Conservation (phyloP, 176 grass and related monocot species). For the Zoysia japonica region DNA sequence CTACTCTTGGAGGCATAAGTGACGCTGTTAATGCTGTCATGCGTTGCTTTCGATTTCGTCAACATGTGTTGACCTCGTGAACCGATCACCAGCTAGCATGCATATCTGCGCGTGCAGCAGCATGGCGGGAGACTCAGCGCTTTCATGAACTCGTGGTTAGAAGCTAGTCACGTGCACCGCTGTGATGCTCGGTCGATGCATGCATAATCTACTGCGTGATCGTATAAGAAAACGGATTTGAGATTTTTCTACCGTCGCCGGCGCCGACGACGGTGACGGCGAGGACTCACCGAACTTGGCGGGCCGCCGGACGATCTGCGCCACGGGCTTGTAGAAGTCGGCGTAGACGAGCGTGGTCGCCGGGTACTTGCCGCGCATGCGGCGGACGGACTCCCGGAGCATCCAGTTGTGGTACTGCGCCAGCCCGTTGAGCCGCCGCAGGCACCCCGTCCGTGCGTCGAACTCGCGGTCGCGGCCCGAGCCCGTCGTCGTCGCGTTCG, state of each 20-base stretch:
- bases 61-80: slow-evolving; percentile 32
- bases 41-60: not conserved
- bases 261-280: too few relatives aligned
- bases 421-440: slow-evolving; percentile 53
- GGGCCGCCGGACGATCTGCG: slow-evolving; percentile 28
- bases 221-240: not conserved
- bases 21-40: not conserved
- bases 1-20: not conserved
- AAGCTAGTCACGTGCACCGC: not conserved
- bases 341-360: slow-evolving; percentile 40
- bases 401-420: slow-evolving; percentile 56
- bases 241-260: too few relatives aligned
- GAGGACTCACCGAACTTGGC: slow-evolving; percentile 38
- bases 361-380: slow-evolving; percentile 34
- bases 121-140: not conserved
- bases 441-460: slow-evolving; percentile 46
- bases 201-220: not conserved
- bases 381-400: slow-evolving; percentile 37
- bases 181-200: not conserved
- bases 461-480: slow-evolving; percentile 1
- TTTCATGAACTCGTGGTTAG: not conserved
- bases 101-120: not conserved
- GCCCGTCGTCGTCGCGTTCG: not conserved
- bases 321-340: slow-evolving; percentile 54
- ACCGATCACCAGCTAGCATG: not conserved